Conservation (phyloP, 371 early-diverging fungal genomes). For the Zychaea mexicana region DNA sequence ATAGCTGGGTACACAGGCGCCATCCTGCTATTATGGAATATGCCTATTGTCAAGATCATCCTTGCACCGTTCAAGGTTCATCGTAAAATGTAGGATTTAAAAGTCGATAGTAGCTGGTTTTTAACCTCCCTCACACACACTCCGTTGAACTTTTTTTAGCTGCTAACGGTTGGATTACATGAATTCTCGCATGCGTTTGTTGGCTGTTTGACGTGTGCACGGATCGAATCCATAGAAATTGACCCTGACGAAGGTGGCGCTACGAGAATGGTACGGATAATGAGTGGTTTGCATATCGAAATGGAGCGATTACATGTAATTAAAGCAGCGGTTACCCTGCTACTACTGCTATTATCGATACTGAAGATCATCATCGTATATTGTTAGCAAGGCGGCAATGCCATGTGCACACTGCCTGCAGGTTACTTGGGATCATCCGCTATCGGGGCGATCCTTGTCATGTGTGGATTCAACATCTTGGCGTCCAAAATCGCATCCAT, state of each 20-base stretch:
- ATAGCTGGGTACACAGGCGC: constrained; percentile 67
- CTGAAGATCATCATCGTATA: no score
- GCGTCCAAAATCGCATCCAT: constrained; percentile 85
- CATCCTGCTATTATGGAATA: constrained; percentile 81
- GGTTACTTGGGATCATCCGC: constrained; percentile 75
- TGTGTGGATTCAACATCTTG: constrained; percentile 81
- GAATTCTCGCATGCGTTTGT: constrained; percentile 80
- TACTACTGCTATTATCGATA: neutral
- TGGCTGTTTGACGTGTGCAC: constrained; percentile 83
- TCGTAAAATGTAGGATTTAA: neutral
- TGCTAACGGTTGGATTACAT: constrained; percentile 78
- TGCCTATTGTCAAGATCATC: constrained; percentile 75
- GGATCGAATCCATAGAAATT: constrained; percentile 80
- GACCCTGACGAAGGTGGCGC: constrained; percentile 90
- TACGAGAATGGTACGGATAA: constrained; percentile 66
- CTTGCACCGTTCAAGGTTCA: constrained; percentile 86
- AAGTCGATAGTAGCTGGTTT: neutral
- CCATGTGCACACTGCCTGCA: constrained; percentile 72
- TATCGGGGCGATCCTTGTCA: constrained; percentile 85
- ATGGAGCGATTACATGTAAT: neutral
- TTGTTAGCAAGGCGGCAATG: constrained; percentile 70
- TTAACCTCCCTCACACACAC: neutral
- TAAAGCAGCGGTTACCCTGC: no score
- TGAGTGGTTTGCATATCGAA: neutral
- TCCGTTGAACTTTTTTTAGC: constrained; percentile 23